Base-by-base conservation (phyloP, 2,329 filamentous ascomycete genomes). In the Diplodia corticola region DNA sequence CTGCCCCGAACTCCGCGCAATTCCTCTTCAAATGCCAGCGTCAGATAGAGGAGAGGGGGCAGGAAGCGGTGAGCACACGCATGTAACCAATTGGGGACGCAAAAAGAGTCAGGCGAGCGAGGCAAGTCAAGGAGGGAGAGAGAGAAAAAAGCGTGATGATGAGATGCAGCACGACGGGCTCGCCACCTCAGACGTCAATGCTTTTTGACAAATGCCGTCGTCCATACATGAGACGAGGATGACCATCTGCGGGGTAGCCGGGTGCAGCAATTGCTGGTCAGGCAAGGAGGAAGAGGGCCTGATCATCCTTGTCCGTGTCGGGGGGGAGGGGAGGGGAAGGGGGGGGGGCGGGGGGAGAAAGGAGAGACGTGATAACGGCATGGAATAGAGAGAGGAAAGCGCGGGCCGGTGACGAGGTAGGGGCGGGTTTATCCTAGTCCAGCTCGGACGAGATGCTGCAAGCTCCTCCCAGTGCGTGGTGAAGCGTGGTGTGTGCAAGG, bases 141-240 rank as follows among this genome's bases (percentile, higher is more conserved):
- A n/a, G 30, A 24, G 24, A 26, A 15, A 35, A 57, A 64, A 68
- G 71, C 69, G 69, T 68, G 71, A 70, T 68, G 72, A 68, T 72
- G 70, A n/a, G n/a, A 70, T 70, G 69, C 63, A 72, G 72, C 73
- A 75, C 59, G 70, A 33, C 28, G 20, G 67, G 69, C 63, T 76
- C 70, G 75, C 75, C 75, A 77, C 75, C 68, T 67, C 69, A 72
- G 40, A 69, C 69, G 70, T 70, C 68, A 70, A 70, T 55, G 65
- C 69, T 66, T 68, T 54, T 64, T 9, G 64, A 69, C 68, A 67
- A 67, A 70, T 70, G 69, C 67, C 68, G 67, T 67, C 65, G 37
- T 30, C 54, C 35, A 70, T 69, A 68, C 71, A 66, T 64, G 68
- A 65, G 68, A 72, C 69, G 68, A 69, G 48, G 26, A 35, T 46